A percentile compares a stretch with the other conserved stretches of the same genome.
Conservation (phyloP, 1,139 yeast species). For the Kazachstania sp. region DNA sequence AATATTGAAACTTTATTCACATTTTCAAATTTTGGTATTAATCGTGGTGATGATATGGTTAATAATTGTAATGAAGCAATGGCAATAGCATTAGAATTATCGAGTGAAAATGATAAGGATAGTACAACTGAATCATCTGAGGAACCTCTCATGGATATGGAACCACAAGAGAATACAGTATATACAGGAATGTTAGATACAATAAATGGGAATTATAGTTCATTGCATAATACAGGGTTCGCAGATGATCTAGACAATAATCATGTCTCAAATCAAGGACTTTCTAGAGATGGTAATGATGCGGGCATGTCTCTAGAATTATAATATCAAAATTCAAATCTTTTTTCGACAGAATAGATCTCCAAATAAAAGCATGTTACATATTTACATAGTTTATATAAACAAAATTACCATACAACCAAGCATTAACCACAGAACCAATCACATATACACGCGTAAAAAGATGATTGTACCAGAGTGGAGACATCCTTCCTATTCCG, state of each 20-base stretch:
- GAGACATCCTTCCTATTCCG: too few relatives aligned
- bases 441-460: too few relatives aligned
- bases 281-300: constrained; percentile 11
- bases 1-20: constrained; percentile 32
- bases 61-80: constrained; percentile 27
- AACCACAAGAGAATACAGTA: constrained; percentile 6
- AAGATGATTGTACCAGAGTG: too few relatives aligned
- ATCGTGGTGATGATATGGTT: constrained; percentile 34
- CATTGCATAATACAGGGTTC: constrained; percentile 14
- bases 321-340: too few relatives aligned
- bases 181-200: constrained; percentile 14
- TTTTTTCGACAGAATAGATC: too few relatives aligned
- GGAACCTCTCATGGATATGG: constrained; percentile 5
- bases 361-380: neutral
- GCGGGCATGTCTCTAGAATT: constrained; percentile 25
- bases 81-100: constrained; percentile 25
- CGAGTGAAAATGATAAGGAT: constrained; percentile 10
- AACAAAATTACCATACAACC: too few relatives aligned
- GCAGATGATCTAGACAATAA: constrained; percentile 23
- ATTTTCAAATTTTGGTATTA: constrained; percentile 33
- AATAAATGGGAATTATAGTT: constrained; percentile 8
- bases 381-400: neutral
- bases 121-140: constrained; percentile 7
- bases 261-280: constrained; percentile 7
- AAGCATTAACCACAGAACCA: too few relatives aligned